Percentiles rank a stretch among this genome's conserved stretches.
These are phyloP conservation scores for Kingdonia uniflora DNA, from an alignment of 164 flowering plant genomes.

Conservation along the genomic window DNA sequence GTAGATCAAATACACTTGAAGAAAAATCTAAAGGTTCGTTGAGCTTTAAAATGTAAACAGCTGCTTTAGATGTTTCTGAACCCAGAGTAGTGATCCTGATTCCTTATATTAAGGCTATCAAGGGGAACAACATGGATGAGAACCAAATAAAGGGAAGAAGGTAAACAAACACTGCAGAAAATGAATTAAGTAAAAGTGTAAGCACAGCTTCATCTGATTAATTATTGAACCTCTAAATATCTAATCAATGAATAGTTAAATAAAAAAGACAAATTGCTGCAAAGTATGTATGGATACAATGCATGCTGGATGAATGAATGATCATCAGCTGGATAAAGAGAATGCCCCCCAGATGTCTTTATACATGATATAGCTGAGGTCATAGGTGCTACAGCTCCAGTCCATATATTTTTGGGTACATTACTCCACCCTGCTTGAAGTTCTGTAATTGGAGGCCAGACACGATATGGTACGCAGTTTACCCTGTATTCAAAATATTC, in stretches of 20 bases:
- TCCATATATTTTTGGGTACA: constrained; percentile 31
- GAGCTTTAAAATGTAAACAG: constrained; percentile 39
- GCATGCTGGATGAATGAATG: constrained; percentile 21
- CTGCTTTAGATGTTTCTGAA: constrained; percentile 56
- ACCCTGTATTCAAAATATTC: constrained; percentile 22
- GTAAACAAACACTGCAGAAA: background rate
- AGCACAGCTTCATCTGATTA: too few relatives aligned
- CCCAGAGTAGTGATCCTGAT: constrained; percentile 74
- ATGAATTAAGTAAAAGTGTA: background rate
- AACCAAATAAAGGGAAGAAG: background rate
- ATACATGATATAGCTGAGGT: constrained; percentile 56
- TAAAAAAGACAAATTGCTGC: too few relatives aligned
- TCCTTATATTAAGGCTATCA: constrained; percentile 35
- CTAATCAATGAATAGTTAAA: too few relatives aligned
- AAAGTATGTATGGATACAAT: constrained; percentile 52
- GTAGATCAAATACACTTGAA: background rate
- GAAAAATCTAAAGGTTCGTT: constrained; percentile 34
- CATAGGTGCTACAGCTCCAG: constrained; percentile 22
- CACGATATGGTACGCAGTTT: constrained; percentile 31
- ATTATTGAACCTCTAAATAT: too few relatives aligned
- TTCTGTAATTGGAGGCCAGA: constrained; percentile 37
- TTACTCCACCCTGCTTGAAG: constrained; percentile 13
- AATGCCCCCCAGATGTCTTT: constrained; percentile 23
- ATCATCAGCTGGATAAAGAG: constrained; percentile 16
- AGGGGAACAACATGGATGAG: constrained; percentile 8